Evolutionary conservation across 805 yeast species (phyloP).

Genomic region (Sporopachydermia lactativora): DNA sequence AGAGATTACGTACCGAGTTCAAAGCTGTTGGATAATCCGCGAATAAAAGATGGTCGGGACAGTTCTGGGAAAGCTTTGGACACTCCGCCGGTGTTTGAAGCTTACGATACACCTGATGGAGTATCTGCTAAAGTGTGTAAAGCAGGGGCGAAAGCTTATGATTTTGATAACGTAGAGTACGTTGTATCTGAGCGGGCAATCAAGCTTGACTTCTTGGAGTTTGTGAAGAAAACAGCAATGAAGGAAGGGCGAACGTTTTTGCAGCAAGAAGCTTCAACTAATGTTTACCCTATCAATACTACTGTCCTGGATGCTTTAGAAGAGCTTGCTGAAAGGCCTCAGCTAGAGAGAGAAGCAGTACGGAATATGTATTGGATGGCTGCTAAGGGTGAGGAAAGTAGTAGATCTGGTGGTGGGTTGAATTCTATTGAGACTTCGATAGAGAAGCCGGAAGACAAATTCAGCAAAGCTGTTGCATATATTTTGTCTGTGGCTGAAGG

Average conservation of each 20-base stretch:
- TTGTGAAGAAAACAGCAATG: conserved; percentile 25
- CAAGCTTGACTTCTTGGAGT: conserved; percentile 51
- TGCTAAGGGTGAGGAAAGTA: not conserved
- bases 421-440: too few relatives aligned
- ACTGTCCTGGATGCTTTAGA: conserved; percentile 25
- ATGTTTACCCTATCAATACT: conserved; percentile 17
- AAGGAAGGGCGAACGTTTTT: conserved; percentile 16
- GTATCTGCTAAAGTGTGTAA: conserved; percentile 20
- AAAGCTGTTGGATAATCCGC: conserved; percentile 14
- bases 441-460: not conserved
- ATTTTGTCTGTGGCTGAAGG: not conserved
- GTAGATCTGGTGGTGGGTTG: too few relatives aligned
- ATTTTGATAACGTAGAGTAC: conserved; percentile 35
- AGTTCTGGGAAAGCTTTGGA: conserved; percentile 19
- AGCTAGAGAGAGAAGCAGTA: conserved; percentile 17
- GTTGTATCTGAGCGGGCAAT: conserved; percentile 56
- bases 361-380: conserved; percentile 13
- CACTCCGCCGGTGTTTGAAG: conserved; percentile 23
- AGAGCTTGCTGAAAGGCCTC: conserved; percentile 14
- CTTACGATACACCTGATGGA: conserved; percentile 20
- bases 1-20: conserved; percentile 13
- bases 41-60: conserved; percentile 17
- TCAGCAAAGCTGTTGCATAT: not conserved
- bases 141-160: conserved; percentile 14
- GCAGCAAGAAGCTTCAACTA: conserved; percentile 18